Evolutionary conservation across 2,329 filamentous ascomycete species (phyloP).

Genomic region (Rutstroemia sp.): DNA sequence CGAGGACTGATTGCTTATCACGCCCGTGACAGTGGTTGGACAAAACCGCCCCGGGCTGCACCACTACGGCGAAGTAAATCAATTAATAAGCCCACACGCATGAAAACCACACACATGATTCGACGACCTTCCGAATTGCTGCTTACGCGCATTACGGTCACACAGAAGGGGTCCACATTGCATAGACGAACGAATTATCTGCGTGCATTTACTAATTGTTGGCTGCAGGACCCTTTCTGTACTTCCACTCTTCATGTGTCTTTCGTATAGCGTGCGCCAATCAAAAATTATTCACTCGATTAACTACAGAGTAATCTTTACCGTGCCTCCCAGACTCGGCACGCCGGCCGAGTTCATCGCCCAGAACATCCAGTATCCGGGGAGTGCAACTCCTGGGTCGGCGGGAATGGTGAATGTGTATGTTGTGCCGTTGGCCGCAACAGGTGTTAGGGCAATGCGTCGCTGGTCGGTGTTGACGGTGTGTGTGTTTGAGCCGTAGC

Average conservation of each 20-base stretch:
- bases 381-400: constrained; percentile 42
- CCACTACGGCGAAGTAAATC: no score
- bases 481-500: constrained; percentile 44
- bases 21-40: background rate
- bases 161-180: background rate
- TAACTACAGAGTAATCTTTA: background rate
- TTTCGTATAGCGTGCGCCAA: background rate
- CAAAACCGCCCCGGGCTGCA: background rate
- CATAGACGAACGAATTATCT: background rate
- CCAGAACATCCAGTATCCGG: constrained; percentile 49
- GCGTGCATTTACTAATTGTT: background rate
- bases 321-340: constrained; percentile 34
- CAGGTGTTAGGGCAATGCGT: constrained; percentile 37
- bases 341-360: constrained; percentile 38
- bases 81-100: background rate
- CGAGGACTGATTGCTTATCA: background rate
- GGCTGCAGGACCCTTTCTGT: background rate
- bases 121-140: background rate
- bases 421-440: constrained; percentile 17
- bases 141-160: background rate
- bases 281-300: background rate
- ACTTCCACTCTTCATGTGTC: background rate
- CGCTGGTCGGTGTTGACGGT: constrained; percentile 52
- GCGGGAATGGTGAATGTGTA: constrained; percentile 37
- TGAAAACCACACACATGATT: background rate